Conservation (phyloP, 495 filamentous ascomycete species). For the Xylaria palmicola region DNA sequence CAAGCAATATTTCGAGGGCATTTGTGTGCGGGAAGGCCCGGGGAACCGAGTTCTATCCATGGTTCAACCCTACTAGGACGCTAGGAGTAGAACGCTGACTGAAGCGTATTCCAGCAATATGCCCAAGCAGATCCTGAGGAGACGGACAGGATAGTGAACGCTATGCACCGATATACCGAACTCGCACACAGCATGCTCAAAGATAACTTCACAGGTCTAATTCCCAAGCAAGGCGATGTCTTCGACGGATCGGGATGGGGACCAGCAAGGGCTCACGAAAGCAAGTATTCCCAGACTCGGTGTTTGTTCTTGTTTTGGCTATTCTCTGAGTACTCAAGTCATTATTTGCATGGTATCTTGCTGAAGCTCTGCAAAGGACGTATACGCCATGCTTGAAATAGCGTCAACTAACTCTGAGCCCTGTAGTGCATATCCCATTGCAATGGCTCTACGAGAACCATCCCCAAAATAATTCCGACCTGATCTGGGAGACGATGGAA, state of each 20-base stretch:
- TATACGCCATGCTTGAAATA: no score
- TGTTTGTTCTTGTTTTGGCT: slow-evolving; percentile 19
- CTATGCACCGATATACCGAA: slow-evolving; percentile 38
- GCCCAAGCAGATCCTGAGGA: slow-evolving; percentile 47
- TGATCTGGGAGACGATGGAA: slow-evolving; percentile 37
- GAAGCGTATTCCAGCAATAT: slow-evolving; percentile 45
- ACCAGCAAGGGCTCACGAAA: slow-evolving; percentile 49
- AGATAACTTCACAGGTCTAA: slow-evolving; percentile 50
- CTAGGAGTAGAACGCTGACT: slow-evolving; percentile 20
- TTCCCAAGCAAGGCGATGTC: slow-evolving; percentile 40
- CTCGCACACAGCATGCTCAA: slow-evolving; percentile 54
- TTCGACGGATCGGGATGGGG: slow-evolving; percentile 46
- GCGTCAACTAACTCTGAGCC: background rate
- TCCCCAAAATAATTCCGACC: slow-evolving; percentile 28
- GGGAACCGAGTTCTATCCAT: background rate
- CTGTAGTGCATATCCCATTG: slow-evolving; percentile 35
- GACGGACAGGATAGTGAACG: slow-evolving; percentile 36
- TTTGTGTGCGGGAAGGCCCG: background rate
- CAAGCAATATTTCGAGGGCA: background rate
- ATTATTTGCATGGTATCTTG: slow-evolving; percentile 20
- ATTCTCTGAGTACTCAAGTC: no score
- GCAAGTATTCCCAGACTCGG: background rate
- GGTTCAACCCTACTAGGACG: background rate
- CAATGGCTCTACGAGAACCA: slow-evolving; percentile 58
- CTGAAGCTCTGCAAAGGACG: background rate